Conservation (phyloP, 2,329 filamentous ascomycete species). For the Elsinoe arachidis region DNA sequence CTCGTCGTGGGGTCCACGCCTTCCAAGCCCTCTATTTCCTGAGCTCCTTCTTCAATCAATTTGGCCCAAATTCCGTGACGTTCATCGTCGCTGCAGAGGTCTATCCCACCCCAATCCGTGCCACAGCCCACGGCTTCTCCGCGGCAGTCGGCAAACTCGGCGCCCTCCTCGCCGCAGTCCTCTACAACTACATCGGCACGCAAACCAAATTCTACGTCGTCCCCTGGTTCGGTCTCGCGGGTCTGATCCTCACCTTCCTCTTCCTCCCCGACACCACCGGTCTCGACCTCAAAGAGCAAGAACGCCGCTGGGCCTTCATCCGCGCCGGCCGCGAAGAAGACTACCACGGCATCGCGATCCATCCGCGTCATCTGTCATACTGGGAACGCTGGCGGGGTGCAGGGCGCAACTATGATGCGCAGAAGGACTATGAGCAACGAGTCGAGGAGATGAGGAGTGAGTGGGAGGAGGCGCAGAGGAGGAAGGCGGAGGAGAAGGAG, state of each 20-base stretch:
- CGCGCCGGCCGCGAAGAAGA: constrained; percentile 66
- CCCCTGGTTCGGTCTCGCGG: constrained; percentile 87
- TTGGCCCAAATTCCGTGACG: constrained; percentile 90
- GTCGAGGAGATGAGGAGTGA: constrained; percentile 67
- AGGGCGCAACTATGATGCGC: constrained; percentile 74
- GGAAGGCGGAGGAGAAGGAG: constrained; percentile 44
- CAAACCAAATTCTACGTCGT: constrained; percentile 84
- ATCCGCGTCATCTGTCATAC: constrained; percentile 76
- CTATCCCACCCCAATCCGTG: constrained; percentile 89
- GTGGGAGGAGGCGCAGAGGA: constrained; percentile 48
- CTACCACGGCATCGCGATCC: constrained; percentile 89
- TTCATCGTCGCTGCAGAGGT: constrained; percentile 95
- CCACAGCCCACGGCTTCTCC: constrained; percentile 90
- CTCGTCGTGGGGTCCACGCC: constrained; percentile 60
- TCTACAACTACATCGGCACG: constrained; percentile 90
- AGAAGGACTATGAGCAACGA: constrained; percentile 73
- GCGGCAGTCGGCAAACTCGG: constrained; percentile 84
- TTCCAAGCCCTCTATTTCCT: constrained; percentile 99
- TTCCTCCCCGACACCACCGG: constrained; percentile 97
- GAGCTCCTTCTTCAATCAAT: constrained; percentile 98
- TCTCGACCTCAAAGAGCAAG: constrained; percentile 93
- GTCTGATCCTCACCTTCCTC: constrained; percentile 71
- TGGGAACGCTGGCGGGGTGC: constrained; percentile 78
- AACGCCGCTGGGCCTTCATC: constrained; percentile 85
- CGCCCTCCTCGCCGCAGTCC: constrained; percentile 73